Evolutionary conservation across 176 grass and related monocot species (phyloP).

Genomic region (Themeda triandra): DNA sequence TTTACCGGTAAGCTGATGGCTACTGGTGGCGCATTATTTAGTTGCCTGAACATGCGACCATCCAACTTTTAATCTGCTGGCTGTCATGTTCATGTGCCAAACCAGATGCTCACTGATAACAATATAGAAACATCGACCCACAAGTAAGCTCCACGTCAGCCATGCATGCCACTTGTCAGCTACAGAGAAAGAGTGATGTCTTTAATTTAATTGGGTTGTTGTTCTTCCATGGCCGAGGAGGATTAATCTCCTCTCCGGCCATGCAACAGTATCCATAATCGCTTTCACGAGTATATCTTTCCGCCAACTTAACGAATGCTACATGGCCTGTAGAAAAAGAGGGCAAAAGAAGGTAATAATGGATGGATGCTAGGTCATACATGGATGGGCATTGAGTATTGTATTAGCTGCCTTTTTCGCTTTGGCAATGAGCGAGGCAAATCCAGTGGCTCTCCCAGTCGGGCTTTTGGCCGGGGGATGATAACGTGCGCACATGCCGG

Average conservation of each 20-base stretch:
- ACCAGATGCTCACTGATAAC: not conserved
- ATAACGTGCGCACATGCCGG: too few relatives aligned
- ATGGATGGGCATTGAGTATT: not conserved
- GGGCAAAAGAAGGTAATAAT: not conserved
- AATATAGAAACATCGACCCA: not conserved
- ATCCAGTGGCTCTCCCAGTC: not conserved
- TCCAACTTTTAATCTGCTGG: not conserved
- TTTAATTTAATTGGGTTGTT: too few relatives aligned
- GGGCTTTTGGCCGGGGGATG: not conserved
- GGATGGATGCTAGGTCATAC: not conserved
- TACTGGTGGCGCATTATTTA: not conserved
- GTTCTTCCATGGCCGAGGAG: too few relatives aligned
- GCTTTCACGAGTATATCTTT: not conserved
- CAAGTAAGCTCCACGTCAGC: not conserved
- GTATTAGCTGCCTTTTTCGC: not conserved
- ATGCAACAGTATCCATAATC: not conserved
- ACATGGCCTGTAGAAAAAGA: not conserved
- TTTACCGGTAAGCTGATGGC: slow-evolving; percentile 56
- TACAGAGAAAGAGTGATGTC: not conserved
- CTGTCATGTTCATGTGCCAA: not conserved
- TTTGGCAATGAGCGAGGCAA: slow-evolving; percentile 7
- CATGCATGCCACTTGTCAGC: not conserved
- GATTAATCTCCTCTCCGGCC: not conserved
- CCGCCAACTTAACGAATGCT: not conserved
- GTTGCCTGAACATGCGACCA: not conserved